phyloP scores from a whole-genome alignment of 306 rosid genomes.

The Corylus avellana region DNA sequence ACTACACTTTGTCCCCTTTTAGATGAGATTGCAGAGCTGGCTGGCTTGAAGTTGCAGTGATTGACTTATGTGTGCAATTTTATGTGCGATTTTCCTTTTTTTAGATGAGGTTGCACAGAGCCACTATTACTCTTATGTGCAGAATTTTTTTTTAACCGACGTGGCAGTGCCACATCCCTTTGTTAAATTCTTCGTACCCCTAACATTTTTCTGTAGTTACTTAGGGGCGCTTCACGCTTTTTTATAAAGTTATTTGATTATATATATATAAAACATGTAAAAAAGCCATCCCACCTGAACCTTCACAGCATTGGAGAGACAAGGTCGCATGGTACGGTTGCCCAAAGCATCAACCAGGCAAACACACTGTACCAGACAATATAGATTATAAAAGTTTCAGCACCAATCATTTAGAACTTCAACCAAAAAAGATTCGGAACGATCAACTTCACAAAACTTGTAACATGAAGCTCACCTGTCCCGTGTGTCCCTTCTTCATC shows the following conservation, averaged over 20 bases:
- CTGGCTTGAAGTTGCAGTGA: no score
- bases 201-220: no score
- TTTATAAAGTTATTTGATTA: no score
- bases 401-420: background rate
- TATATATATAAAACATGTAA: background rate
- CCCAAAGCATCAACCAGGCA: constrained; percentile 87
- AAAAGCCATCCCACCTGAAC: constrained; percentile 53
- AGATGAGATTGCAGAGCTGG: no score
- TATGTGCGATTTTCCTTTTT: no score
- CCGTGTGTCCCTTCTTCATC: constrained; percentile 75
- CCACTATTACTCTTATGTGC: no score
- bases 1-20: constrained; percentile 34
- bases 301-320: constrained; percentile 86
- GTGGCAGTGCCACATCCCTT: no score
- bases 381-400: constrained; percentile 23
- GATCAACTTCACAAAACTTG: background rate
- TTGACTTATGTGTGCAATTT: no score
- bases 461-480: constrained; percentile 59
- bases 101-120: no score
- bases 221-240: no score
- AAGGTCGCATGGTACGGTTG: constrained; percentile 96
- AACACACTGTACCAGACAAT: constrained; percentile 66
- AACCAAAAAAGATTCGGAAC: background rate
- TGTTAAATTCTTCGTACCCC: no score
- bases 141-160: no score